These are phyloP conservation scores for Yamadazyma triangularis DNA, from an alignment of 1,139 yeast genomes.

Conservation along the genomic window DNA sequence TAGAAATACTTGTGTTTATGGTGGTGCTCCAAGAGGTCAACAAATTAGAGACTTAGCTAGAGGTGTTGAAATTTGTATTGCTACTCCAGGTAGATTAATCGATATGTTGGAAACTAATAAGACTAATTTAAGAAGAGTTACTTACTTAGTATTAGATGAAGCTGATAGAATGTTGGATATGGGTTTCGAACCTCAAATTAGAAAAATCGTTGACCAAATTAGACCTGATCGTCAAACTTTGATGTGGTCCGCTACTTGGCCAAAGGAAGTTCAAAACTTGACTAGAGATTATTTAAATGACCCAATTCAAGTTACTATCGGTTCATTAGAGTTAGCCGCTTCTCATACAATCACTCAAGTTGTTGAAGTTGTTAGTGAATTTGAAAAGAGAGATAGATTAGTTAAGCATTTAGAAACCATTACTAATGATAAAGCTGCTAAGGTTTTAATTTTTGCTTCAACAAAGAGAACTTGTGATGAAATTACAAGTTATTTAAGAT, in stretches of 20 bases:
- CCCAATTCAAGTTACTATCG: constrained; percentile 94
- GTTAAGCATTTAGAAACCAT: constrained; percentile 80
- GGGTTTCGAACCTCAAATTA: constrained; percentile 97
- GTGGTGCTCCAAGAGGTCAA: constrained; percentile 98
- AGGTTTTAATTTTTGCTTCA: constrained; percentile 84
- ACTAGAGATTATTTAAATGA: constrained; percentile 89
- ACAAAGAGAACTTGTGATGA: constrained; percentile 98
- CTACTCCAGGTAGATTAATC: constrained; percentile 97
- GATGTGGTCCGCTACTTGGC: constrained; percentile 99
- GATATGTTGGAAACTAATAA: constrained; percentile 95
- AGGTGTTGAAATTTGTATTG: constrained; percentile 94
- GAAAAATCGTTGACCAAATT: constrained; percentile 91
- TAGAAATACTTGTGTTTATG: constrained; percentile 96
- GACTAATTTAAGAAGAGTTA: constrained; percentile 93
- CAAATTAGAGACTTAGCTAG: constrained; percentile 93
- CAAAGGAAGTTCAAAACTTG: constrained; percentile 90
- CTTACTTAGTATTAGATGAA: constrained; percentile 94
- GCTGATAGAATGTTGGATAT: constrained; percentile 96
- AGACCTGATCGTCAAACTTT: constrained; percentile 97
- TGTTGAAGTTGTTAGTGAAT: constrained; percentile 87
- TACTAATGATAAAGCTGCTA: constrained; percentile 71
- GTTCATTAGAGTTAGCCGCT: constrained; percentile 93
- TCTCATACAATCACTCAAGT: constrained; percentile 93
- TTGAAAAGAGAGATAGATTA: constrained; percentile 89
- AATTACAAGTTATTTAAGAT: constrained; percentile 83